A percentile compares a stretch with the other conserved stretches of the same genome.
Evolutionary conservation across 23 red algal genomes (phyloP).

Genomic region (Chondrus crispus): DNA sequence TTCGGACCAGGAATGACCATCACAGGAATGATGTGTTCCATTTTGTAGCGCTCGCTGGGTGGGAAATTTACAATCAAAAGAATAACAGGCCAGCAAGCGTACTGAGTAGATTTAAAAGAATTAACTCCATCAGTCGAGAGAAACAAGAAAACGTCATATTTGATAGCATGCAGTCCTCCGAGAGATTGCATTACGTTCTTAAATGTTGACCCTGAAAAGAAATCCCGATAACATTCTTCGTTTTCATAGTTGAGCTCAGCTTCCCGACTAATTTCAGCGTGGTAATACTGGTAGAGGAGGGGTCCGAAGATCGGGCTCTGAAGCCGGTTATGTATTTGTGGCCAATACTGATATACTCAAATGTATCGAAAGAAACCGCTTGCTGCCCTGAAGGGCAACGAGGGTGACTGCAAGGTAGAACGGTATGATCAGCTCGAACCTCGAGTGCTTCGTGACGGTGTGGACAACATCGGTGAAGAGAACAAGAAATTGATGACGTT

Average conservation of each 20-base stretch:
- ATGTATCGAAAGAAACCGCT: background rate
- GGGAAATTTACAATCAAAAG: background rate
- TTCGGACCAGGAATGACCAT: background rate
- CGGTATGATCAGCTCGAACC: too few species aligned
- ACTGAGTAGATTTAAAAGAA: background rate
- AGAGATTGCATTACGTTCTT: background rate
- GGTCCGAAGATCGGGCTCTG: background rate
- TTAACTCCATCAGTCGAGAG: conserved; percentile 6
- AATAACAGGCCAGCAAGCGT: background rate
- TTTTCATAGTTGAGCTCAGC: background rate
- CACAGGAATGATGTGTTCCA: background rate
- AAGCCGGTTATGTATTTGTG: background rate
- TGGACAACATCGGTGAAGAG: background rate
- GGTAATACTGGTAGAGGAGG: background rate
- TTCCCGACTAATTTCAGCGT: background rate
- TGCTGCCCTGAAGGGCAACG: background rate
- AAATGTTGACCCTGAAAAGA: background rate
- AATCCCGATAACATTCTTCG: background rate
- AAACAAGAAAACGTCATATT: background rate
- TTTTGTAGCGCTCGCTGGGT: background rate
- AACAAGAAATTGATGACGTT: background rate
- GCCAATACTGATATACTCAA: background rate
- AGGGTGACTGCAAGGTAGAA: background rate
- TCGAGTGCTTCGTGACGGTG: background rate
- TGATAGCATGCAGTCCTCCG: background rate